These are phyloP conservation scores for Micractinium conductrix DNA, from an alignment of 139 green algal genomes.

Conservation along the genomic window DNA sequence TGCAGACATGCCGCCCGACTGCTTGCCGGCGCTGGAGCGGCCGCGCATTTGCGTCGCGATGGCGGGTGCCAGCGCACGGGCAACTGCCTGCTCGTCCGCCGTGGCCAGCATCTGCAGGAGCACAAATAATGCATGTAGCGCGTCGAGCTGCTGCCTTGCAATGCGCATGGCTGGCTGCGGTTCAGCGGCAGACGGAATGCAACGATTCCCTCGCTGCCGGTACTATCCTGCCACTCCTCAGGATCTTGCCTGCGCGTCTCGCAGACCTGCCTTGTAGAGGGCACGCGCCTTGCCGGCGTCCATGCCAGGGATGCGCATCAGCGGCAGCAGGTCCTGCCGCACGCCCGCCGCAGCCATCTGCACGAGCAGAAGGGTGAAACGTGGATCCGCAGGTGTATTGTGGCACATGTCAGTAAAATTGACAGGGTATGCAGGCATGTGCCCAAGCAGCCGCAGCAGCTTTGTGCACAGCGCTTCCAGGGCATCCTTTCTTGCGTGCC, in stretches of 20 bases:
- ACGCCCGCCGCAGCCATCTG: constrained; percentile 59
- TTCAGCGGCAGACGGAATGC: too few relatives aligned
- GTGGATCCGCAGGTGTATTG: too few relatives aligned
- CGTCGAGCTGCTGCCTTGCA: too few relatives aligned
- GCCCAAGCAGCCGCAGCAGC: too few relatives aligned
- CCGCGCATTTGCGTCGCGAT: constrained; percentile 11
- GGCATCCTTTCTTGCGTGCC: too few relatives aligned
- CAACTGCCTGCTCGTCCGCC: constrained; percentile 8
- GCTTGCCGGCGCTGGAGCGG: constrained; percentile 7
- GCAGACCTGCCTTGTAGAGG: constrained; percentile 56
- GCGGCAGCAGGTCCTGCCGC: constrained; percentile 66
- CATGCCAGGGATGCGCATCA: constrained; percentile 69
- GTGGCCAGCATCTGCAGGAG: constrained; percentile 4
- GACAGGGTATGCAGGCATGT: too few relatives aligned
- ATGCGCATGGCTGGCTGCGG: too few relatives aligned
- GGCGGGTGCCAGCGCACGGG: background rate
- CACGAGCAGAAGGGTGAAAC: too few relatives aligned
- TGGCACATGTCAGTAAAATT: too few relatives aligned
- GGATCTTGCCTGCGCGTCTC: constrained; percentile 20
- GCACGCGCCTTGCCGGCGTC: constrained; percentile 49
- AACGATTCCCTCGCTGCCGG: background rate
- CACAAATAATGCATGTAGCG: background rate
- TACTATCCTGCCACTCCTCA: too few relatives aligned
- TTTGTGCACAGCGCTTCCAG: too few relatives aligned
- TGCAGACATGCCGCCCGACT: background rate